These are phyloP conservation scores for Sporothrix luriei DNA, from an alignment of 2,329 filamentous ascomycete species.

Conservation along the genomic window DNA sequence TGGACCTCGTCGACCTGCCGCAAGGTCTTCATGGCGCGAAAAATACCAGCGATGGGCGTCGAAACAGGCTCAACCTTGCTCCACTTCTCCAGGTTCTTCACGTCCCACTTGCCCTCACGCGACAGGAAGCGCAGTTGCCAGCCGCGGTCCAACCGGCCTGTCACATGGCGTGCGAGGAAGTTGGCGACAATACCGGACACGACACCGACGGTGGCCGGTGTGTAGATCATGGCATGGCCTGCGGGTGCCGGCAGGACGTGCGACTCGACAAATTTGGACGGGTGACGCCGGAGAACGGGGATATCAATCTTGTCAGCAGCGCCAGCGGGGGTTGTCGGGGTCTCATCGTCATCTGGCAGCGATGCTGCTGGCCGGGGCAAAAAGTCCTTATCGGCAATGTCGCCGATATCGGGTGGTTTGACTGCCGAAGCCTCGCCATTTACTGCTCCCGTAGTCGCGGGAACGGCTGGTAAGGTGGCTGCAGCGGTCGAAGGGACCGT, in stretches of 20 bases:
- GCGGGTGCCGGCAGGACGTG: constrained; percentile 74
- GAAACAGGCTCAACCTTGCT: constrained; percentile 77
- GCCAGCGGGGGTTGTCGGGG: constrained; percentile 54
- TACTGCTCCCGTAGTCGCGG: background rate
- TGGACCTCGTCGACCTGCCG: constrained; percentile 85
- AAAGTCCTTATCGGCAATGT: constrained; percentile 48
- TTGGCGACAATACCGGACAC: constrained; percentile 80
- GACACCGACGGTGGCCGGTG: constrained; percentile 71
- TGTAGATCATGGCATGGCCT: constrained; percentile 82
- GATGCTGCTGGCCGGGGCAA: constrained; percentile 16
- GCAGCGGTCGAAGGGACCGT: constrained; percentile 1
- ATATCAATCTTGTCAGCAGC: constrained; percentile 44
- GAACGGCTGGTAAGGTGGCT: background rate
- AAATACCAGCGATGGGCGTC: constrained; percentile 73
- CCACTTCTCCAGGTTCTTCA: constrained; percentile 96
- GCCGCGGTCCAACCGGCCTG: constrained; percentile 74
- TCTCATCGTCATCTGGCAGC: constrained; percentile 43
- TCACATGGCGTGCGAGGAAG: constrained; percentile 75
- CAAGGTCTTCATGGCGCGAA: constrained; percentile 90
- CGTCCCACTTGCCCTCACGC: constrained; percentile 93
- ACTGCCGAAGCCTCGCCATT: background rate
- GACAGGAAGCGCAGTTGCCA: constrained; percentile 92
- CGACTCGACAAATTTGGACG: constrained; percentile 63
- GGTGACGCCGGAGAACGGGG: constrained; percentile 53
- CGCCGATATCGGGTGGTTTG: constrained; percentile 39